A percentile compares a stretch with the other conserved stretches of the same genome.
These are phyloP conservation scores for Chamaecrista fasciculata DNA, from an alignment of 306 rosid species.

Conservation along the genomic window DNA sequence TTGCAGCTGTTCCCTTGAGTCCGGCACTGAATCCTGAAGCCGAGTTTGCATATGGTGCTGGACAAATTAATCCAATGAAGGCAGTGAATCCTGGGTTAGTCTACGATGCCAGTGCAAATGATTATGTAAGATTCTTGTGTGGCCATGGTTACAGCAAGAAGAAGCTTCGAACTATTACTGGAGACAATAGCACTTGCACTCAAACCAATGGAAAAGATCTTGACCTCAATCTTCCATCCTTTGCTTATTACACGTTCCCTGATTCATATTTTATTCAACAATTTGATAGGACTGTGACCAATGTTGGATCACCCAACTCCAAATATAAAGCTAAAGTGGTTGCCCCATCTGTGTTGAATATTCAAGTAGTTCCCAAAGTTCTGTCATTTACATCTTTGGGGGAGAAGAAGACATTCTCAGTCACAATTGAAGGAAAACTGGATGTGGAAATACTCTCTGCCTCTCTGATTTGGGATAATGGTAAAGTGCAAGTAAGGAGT, in stretches of 20 bases:
- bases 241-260: conserved; percentile 8
- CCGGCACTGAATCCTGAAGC: conserved; percentile 26
- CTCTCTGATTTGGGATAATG: conserved; percentile 39
- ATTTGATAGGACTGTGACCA: not conserved
- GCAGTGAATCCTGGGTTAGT: conserved; percentile 49
- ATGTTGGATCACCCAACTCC: not conserved
- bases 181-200: not conserved
- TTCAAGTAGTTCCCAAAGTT: conserved; percentile 36
- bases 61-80: conserved; percentile 37
- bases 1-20: conserved; percentile 36
- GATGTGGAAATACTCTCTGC: not conserved
- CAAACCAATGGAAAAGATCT: not conserved
- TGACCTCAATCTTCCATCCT: conserved; percentile 55
- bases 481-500: conserved; percentile 34
- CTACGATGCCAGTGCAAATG: conserved; percentile 30
- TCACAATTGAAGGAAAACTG: conserved; percentile 20
- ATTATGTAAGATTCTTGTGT: conserved; percentile 41
- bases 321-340: conserved; percentile 16
- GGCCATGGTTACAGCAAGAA: conserved; percentile 32
- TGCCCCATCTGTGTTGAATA: not conserved
- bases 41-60: conserved; percentile 51
- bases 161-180: not conserved
- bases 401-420: conserved; percentile 24
- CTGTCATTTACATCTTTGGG: conserved; percentile 32
- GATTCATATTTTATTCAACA: no score